Conservation (phyloP, 2,329 filamentous ascomycete genomes). For the Aspergillus quadrilineatus region DNA sequence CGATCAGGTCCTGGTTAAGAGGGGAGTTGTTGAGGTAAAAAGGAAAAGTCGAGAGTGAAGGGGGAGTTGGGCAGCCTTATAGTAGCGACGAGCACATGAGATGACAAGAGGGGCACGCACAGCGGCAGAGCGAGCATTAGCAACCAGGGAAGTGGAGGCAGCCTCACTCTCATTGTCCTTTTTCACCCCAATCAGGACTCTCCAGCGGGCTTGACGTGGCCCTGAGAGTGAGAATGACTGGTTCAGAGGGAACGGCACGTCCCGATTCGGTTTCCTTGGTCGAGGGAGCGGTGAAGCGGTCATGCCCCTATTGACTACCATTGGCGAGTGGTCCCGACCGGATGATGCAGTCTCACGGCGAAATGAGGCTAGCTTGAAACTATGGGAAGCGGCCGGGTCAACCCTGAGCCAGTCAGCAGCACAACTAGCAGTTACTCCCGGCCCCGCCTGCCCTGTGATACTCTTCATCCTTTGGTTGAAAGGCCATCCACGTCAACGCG, state of each 20-base stretch:
- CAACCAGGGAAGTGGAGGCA: constrained; percentile 11
- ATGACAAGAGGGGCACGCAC: not conserved
- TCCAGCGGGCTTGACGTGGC: constrained; percentile 22
- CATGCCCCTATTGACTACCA: constrained; percentile 11
- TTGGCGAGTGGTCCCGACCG: constrained; percentile 7
- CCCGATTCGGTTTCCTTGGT: constrained; percentile 14
- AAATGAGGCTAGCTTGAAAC: constrained; percentile 7
- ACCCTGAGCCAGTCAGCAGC: constrained; percentile 16
- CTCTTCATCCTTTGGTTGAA: constrained; percentile 17
- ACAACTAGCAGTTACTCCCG: not conserved
- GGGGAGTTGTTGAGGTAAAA: constrained; percentile 12
- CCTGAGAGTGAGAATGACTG: constrained; percentile 14
- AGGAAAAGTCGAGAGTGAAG: constrained; percentile 13
- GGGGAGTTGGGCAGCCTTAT: constrained; percentile 20
- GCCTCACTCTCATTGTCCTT: constrained; percentile 14
- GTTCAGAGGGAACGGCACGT: constrained; percentile 16
- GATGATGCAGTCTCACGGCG: constrained; percentile 9
- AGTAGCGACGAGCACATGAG: constrained; percentile 14
- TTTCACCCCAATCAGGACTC: too few species aligned
- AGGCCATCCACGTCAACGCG: constrained; percentile 24
- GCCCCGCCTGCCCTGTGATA: constrained; percentile 21
- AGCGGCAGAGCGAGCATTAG: constrained; percentile 5
- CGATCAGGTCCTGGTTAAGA: constrained; percentile 16
- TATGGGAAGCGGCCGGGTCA: constrained; percentile 10
- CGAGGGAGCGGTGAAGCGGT: constrained; percentile 24